Percentiles rank a stretch among this genome's conserved stretches.
These are phyloP conservation scores for Articulospora tetracladia DNA, from an alignment of 495 filamentous ascomycete species.

Conservation along the genomic window DNA sequence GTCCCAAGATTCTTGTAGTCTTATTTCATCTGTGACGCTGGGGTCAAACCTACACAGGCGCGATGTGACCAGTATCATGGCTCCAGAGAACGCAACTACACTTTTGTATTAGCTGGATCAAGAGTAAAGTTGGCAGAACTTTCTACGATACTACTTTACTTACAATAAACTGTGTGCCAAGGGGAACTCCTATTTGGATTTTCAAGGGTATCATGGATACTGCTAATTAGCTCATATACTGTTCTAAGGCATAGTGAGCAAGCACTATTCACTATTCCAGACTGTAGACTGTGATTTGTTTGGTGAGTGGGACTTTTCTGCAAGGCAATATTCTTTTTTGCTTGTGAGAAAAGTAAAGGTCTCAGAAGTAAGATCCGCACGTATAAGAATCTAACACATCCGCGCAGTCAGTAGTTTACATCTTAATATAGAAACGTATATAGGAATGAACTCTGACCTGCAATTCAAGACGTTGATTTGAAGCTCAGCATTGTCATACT, in stretches of 20 bases:
- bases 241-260: background rate
- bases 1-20: background rate
- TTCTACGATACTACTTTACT: background rate
- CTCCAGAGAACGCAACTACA: background rate
- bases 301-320: conserved; percentile 1
- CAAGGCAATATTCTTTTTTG: conserved; percentile 3
- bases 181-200: background rate
- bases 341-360: too few species aligned
- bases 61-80: background rate
- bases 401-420: too few species aligned
- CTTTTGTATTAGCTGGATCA: too few species aligned
- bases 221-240: background rate
- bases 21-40: background rate
- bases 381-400: too few species aligned
- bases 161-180: conserved; percentile 6
- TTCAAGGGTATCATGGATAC: background rate
- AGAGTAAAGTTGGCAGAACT: background rate
- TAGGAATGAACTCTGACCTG: too few species aligned
- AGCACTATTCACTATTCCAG: background rate
- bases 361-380: too few species aligned
- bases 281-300: background rate
- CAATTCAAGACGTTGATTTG: too few species aligned
- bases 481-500: too few species aligned
- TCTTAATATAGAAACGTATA: too few species aligned
- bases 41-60: background rate